Percentiles rank a stretch among this genome's conserved stretches.
phyloP scores from a whole-genome alignment of 805 yeast species.

The Wickerhamomyces canadensis region DNA sequence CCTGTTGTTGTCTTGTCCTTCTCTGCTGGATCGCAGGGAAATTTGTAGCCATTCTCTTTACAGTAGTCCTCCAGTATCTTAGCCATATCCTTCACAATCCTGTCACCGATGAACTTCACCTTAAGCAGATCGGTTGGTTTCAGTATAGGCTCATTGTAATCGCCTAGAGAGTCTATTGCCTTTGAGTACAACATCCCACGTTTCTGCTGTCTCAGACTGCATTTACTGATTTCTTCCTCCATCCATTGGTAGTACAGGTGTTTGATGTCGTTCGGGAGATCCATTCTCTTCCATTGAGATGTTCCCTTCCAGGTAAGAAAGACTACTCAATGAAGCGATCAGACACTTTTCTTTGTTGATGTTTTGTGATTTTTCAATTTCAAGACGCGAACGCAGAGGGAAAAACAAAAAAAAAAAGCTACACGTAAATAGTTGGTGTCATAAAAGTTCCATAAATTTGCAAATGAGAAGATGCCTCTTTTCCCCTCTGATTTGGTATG shows the following conservation, averaged over 20 bases:
- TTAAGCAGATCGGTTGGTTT: conserved; percentile 54
- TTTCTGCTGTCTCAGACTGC: conserved; percentile 45
- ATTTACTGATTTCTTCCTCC: conserved; percentile 42
- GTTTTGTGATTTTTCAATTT: too few relatives aligned
- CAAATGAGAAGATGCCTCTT: too few relatives aligned
- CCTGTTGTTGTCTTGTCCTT: conserved; percentile 7
- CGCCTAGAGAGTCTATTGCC: conserved; percentile 49
- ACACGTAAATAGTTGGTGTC: too few relatives aligned
- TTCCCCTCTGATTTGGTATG: too few relatives aligned
- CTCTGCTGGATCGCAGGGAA: conserved; percentile 33
- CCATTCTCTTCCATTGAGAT: too few relatives aligned
- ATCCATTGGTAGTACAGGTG: conserved; percentile 53
- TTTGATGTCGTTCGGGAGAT: conserved; percentile 43
- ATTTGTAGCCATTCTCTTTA: conserved; percentile 37
- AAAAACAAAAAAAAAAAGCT: too few relatives aligned
- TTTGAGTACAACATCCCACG: conserved; percentile 45
- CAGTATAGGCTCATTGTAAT: conserved; percentile 37
- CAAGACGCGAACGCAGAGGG: too few relatives aligned
- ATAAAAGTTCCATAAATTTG: too few relatives aligned
- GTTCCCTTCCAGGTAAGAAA: too few relatives aligned
- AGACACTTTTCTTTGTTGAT: too few relatives aligned
- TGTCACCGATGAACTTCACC: conserved; percentile 69
- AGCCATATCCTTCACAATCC: conserved; percentile 49
- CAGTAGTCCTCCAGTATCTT: conserved; percentile 50
- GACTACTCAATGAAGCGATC: too few relatives aligned